Evolutionary conservation across 129 eudicot genomes (phyloP).

Genomic region (sunflower (Helianthus annuus)): HanXRQr2.0-SUNRISE NC_035439.2:117195305-117195804

Average conservation of each 20-base stretch:
- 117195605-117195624: conserved; percentile 5
- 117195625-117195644: neutral
- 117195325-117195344: too few species aligned
- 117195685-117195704: conserved; percentile 55
- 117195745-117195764: too few species aligned
- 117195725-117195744: too few species aligned
- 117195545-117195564: conserved; percentile 77
- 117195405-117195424: too few species aligned
- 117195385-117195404: too few species aligned
- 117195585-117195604: conserved; percentile 48
- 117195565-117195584: conserved; percentile 95
- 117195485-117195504: conserved; percentile 96
- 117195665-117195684: conserved; percentile 97
- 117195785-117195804: too few species aligned
- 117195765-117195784: too few species aligned
- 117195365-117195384: too few species aligned
- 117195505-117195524: conserved; percentile 64
- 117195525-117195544: conserved; percentile 63
- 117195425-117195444: too few species aligned
- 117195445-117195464: conserved; percentile 46
- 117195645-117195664: conserved; percentile 40
- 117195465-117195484: conserved; percentile 93
- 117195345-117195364: too few species aligned
- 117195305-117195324: too few species aligned
- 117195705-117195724: too few species aligned